Percentiles rank a stretch among this genome's conserved stretches.
phyloP scores from a whole-genome alignment of 768 basidiomycete genomes.

The Hericium alpestre region DNA sequence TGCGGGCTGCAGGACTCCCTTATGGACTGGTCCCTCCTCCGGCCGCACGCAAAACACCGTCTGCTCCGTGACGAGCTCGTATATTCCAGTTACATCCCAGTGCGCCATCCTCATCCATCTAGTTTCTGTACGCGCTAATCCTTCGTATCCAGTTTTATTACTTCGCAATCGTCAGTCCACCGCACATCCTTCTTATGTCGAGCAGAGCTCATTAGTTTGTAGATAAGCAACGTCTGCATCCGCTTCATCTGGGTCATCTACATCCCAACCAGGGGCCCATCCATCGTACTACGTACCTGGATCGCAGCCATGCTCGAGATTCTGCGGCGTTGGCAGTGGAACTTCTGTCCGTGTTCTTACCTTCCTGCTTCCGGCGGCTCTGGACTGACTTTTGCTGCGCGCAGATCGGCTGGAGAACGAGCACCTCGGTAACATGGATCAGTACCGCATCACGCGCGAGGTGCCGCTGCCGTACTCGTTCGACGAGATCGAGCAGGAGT shows the following conservation, averaged over 20 bases:
- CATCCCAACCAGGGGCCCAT: conserved; percentile 42
- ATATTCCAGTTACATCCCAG: conserved; percentile 53
- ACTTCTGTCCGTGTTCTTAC: conserved; percentile 54
- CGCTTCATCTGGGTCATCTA: conserved; percentile 82
- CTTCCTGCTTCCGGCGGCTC: neutral
- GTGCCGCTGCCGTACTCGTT: conserved; percentile 72
- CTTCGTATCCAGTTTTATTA: conserved; percentile 51
- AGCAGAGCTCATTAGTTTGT: neutral
- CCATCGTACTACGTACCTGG: conserved; percentile 49
- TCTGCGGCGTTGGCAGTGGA: conserved; percentile 81
- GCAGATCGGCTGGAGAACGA: conserved; percentile 80
- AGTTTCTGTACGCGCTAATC: neutral
- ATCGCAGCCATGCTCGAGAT: conserved; percentile 65
- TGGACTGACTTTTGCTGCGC: neutral
- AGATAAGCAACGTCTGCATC: conserved; percentile 63
- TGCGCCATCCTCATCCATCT: conserved; percentile 21
- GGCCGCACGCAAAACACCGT: conserved; percentile 40
- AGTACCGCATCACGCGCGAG: conserved; percentile 81
- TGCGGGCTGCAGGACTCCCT: conserved; percentile 49
- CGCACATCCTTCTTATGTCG: neutral
- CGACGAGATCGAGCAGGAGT: conserved; percentile 32
- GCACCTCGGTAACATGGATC: conserved; percentile 87
- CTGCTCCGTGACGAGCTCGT: conserved; percentile 68
- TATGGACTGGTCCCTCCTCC: conserved; percentile 88
- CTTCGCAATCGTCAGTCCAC: conserved; percentile 52